Evolutionary conservation across 1,284 basidiomycete species (phyloP).

Genomic region (Leccinum solheimii): DNA sequence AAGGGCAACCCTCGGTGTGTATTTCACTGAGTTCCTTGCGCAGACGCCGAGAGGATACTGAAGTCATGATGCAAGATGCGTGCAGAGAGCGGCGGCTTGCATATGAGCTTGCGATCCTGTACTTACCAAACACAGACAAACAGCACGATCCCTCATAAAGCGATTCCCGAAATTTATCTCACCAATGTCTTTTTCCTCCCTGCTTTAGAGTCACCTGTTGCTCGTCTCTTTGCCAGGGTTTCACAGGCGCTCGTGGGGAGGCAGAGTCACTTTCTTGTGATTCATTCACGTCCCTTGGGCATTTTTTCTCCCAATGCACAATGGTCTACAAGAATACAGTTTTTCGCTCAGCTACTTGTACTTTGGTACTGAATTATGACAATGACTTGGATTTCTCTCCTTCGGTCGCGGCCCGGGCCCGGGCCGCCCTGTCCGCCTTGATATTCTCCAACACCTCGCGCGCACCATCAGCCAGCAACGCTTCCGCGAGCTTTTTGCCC

Average conservation of each 20-base stretch:
- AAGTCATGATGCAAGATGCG: slow-evolving; percentile 47
- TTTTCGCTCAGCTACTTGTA: slow-evolving; percentile 6
- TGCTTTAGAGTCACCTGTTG: slow-evolving; percentile 44
- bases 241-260: slow-evolving; percentile 54
- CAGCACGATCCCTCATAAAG: slow-evolving; percentile 18
- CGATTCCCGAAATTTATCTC: neutral
- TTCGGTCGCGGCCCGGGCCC: slow-evolving; percentile 47
- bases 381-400: slow-evolving; percentile 15
- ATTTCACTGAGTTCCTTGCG: slow-evolving; percentile 76
- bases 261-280: slow-evolving; percentile 39
- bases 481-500: slow-evolving; percentile 65
- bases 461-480: slow-evolving; percentile 70
- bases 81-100: slow-evolving; percentile 1
- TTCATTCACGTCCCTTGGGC: slow-evolving; percentile 35
- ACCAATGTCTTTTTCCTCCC: slow-evolving; percentile 34
- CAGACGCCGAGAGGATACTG: slow-evolving; percentile 65
- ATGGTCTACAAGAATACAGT: slow-evolving; percentile 36
- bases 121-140: slow-evolving; percentile 32
- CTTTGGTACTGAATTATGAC: slow-evolving; percentile 7
- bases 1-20: slow-evolving; percentile 67
- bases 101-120: neutral
- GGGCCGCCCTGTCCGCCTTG: slow-evolving; percentile 60
- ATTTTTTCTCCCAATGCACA: slow-evolving; percentile 31
- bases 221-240: slow-evolving; percentile 35
- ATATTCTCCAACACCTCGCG: slow-evolving; percentile 80